Conservation (phyloP, 495 filamentous ascomycete species). For the Elasticomyces elasticus region DNA sequence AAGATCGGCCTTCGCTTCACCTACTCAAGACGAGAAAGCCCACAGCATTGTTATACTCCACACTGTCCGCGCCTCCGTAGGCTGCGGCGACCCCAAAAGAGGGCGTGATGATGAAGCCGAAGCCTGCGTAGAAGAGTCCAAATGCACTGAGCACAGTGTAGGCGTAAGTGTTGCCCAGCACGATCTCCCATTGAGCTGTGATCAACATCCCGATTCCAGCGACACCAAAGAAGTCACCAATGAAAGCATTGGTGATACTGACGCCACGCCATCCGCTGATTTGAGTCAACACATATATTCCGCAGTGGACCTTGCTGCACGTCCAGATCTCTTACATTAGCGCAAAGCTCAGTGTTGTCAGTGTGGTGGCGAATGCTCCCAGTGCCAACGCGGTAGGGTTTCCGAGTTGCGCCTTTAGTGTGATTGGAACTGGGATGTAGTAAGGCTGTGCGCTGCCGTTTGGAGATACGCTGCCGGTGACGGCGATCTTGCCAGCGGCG, state of each 20-base stretch:
- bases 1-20: background rate
- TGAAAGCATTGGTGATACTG: conserved; percentile 38
- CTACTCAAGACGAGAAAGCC: conserved; percentile 36
- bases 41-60: conserved; percentile 39
- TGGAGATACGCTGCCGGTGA: conserved; percentile 9
- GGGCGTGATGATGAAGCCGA: conserved; percentile 23
- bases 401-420: conserved; percentile 28
- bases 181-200: conserved; percentile 44
- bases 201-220: conserved; percentile 40
- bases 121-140: conserved; percentile 38
- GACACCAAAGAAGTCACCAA: conserved; percentile 44
- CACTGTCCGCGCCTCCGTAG: conserved; percentile 31
- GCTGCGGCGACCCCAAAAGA: conserved; percentile 35
- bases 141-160: conserved; percentile 45
- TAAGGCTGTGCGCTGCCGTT: conserved; percentile 12
- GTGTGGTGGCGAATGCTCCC: conserved; percentile 42
- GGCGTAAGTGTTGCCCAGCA: conserved; percentile 40
- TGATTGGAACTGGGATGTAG: conserved; percentile 26
- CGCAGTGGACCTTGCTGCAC: no score
- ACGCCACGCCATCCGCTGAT: conserved; percentile 42
- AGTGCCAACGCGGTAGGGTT: conserved; percentile 36
- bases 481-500: conserved; percentile 9
- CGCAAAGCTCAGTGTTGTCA: conserved; percentile 40
- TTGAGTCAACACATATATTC: no score
- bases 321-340: no score